phyloP scores from a whole-genome alignment of 352 stramenopile species.

The Phytopythium chamaehyphon region DNA sequence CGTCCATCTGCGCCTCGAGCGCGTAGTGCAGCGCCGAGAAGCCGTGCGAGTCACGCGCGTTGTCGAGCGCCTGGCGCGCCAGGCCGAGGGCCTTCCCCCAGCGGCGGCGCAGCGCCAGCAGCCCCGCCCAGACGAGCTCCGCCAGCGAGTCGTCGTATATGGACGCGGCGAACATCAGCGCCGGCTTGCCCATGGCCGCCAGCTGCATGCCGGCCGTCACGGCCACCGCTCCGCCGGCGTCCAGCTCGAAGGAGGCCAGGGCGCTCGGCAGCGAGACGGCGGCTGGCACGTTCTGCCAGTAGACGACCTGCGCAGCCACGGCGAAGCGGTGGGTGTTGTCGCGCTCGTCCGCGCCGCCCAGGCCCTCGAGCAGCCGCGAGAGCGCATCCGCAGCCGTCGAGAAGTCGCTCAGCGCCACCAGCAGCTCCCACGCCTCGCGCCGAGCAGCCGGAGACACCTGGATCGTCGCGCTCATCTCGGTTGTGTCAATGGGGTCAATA shows the following conservation, averaged over 20 bases:
- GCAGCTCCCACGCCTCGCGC: conserved; percentile 24
- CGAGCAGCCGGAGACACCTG: not conserved
- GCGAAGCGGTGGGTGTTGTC: conserved; percentile 11
- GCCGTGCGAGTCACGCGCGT: conserved; percentile 57
- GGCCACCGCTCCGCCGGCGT: not conserved
- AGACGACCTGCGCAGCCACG: conserved; percentile 40
- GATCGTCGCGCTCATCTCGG: not conserved
- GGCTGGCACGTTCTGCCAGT: conserved; percentile 35
- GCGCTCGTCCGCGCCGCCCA: conserved; percentile 10
- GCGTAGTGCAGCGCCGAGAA: conserved; percentile 76
- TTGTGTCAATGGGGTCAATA: too few relatives aligned
- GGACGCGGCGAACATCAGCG: conserved; percentile 72
- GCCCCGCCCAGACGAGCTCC: conserved; percentile 51
- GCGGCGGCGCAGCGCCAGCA: conserved; percentile 37
- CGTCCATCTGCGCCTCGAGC: conserved; percentile 62
- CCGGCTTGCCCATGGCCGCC: conserved; percentile 71
- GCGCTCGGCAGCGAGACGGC: conserved; percentile 23
- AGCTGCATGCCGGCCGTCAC: conserved; percentile 33
- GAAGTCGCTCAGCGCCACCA: conserved; percentile 63
- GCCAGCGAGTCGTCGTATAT: conserved; percentile 85
- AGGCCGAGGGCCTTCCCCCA: conserved; percentile 35
- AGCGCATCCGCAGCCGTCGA: conserved; percentile 40
- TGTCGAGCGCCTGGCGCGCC: conserved; percentile 65
- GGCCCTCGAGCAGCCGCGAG: conserved; percentile 36
- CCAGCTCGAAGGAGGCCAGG: conserved; percentile 24